Base-by-base conservation (phyloP, 2,329 filamentous ascomycete species). In the Penicillium decumbens region DNA sequence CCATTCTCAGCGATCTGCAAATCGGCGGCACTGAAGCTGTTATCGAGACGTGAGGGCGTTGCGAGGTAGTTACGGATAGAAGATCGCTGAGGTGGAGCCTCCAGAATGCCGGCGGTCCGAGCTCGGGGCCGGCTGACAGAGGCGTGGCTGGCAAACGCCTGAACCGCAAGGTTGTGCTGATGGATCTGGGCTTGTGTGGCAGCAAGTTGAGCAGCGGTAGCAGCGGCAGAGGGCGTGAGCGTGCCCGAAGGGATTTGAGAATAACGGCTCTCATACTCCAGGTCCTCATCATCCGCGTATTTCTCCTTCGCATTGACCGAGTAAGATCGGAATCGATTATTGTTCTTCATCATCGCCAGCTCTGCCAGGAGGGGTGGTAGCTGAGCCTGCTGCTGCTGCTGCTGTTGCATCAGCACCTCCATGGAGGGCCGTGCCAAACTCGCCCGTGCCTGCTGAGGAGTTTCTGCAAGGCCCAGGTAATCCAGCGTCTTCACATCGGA, bases 261-360 rank as follows among this genome's bases (percentile, higher is more conserved):
- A 63, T 83, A 83, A 49, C 75, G 73, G 41, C 70, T 72, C 80
- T 84, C 69, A 52, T 87, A 89, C 13, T 88, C 85, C 52, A 90
- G 87, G 24, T 90, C 86, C 45, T 95, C 91, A 41, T 89, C 86
- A 61, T 95, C 89, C 2, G 88, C 91, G 63, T 97, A 97, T 69
- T 93, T 95, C 68, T 97, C 92, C 72, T 95, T 96, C 48, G 95
- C 95, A 71, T 98, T 98, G 57, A 98, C 93, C 0, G 93, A 98
- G 70, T 96, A 97, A 1, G 93, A 98, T 41, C 93, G 84, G 77
- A 97, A 95, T 45, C 93, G 84, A 68, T 88, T 97, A 61, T 88
- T 87, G 66, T 82, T 87, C 56, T 85, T 86, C 58, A 89, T 80
- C 66, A 88, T 85, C 54, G 85, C 84, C 53, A 92, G 76, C 63